Evolutionary conservation across 2,329 filamentous ascomycete genomes (phyloP).

Genomic region (Endoconidiophora polonica): DNA sequence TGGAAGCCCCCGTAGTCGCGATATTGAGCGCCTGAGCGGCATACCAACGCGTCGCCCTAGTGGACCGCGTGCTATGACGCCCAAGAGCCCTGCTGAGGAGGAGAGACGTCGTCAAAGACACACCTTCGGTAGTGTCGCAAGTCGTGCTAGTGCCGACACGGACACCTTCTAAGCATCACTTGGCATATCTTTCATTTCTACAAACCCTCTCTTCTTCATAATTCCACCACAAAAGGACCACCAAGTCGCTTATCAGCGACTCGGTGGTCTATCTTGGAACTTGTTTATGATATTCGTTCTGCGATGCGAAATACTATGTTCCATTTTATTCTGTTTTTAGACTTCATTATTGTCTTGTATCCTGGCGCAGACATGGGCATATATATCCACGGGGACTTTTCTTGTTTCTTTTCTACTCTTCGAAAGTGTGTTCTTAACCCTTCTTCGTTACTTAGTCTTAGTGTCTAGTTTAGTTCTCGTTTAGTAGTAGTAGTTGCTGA

Average conservation of each 20-base stretch:
- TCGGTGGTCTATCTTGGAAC: neutral
- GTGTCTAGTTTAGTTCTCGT: neutral
- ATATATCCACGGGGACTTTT: neutral
- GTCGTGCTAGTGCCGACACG: constrained; percentile 26
- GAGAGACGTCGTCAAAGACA: constrained; percentile 41
- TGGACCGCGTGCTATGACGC: constrained; percentile 44
- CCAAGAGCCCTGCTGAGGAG: constrained; percentile 32
- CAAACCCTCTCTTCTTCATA: neutral
- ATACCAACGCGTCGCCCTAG: constrained; percentile 37
- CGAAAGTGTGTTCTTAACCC: no score
- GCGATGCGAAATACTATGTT: no score
- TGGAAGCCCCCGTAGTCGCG: constrained; percentile 39
- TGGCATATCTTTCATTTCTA: constrained; percentile 1
- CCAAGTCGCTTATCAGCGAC: constrained; percentile 1
- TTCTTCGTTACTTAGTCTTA: neutral
- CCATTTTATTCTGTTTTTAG: neutral
- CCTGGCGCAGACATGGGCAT: no score
- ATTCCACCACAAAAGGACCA: neutral
- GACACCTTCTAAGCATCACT: constrained; percentile 33
- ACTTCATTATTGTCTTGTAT: neutral
- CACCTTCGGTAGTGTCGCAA: constrained; percentile 35
- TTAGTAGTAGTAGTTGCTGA: neutral
- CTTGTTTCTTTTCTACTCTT: neutral
- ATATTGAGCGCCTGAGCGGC: constrained; percentile 35
- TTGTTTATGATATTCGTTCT: no score